Evolutionary conservation across 2,329 filamentous ascomycete species (phyloP).

Genomic region (Sporothrix protearum): DNA sequence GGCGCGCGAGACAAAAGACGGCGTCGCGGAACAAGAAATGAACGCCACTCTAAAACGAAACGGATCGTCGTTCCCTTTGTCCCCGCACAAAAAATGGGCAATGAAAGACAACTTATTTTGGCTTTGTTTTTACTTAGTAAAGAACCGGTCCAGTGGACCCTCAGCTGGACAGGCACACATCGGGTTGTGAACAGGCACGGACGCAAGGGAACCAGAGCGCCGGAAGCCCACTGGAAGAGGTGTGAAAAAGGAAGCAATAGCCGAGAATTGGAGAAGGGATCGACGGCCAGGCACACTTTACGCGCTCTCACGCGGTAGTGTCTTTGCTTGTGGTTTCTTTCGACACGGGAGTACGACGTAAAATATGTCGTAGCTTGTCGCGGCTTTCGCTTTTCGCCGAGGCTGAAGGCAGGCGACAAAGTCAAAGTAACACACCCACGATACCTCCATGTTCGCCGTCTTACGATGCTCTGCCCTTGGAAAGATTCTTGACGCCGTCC

Average conservation of each 20-base stretch:
- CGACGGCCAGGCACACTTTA: not conserved
- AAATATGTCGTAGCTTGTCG: too few species aligned
- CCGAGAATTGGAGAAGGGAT: not conserved
- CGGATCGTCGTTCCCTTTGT: constrained; percentile 9
- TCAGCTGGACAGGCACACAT: constrained; percentile 12
- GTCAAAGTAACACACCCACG: too few species aligned
- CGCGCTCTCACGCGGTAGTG: not conserved
- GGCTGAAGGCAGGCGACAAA: not conserved
- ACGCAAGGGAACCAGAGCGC: constrained; percentile 2
- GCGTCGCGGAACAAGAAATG: not conserved
- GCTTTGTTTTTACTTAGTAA: not conserved
- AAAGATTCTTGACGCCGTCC: not conserved
- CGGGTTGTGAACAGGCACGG: not conserved
- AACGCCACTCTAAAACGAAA: not conserved
- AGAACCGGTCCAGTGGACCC: not conserved
- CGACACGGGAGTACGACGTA: too few species aligned
- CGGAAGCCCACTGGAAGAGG: not conserved
- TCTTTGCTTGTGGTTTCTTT: not conserved
- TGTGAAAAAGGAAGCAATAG: not conserved
- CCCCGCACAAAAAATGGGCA: not conserved
- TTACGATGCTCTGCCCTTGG: constrained; percentile 6
- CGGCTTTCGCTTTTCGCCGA: not conserved
- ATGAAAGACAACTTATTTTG: not conserved
- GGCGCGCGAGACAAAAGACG: not conserved
- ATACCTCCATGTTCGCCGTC: not conserved